Conservation (phyloP, 805 yeast genomes). For the Spathaspora arborariae region DNA sequence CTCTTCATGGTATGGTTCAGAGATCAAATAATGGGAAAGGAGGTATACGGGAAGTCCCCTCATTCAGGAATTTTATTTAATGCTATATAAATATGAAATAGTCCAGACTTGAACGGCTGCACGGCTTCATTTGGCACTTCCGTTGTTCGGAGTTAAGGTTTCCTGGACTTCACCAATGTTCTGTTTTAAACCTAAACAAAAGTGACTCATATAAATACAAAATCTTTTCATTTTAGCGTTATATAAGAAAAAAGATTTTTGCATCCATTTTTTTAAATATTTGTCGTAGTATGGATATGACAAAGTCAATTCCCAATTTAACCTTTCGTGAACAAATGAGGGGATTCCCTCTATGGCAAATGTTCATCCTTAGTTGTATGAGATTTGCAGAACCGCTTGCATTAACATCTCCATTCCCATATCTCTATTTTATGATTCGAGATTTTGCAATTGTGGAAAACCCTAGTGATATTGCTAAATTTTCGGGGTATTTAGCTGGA, state of each 20-base stretch:
- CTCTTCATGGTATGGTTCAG: no score
- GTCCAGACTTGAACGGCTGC: no score
- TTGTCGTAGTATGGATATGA: background rate
- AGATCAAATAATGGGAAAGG: no score
- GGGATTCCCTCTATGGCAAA: conserved; percentile 56
- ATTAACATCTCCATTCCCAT: conserved; percentile 61
- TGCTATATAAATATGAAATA: no score
- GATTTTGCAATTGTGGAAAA: conserved; percentile 48
- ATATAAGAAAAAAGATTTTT: background rate
- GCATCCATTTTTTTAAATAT: background rate
- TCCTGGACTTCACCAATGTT: no score
- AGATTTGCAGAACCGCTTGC: conserved; percentile 62
- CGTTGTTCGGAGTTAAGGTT: no score
- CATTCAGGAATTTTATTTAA: no score
- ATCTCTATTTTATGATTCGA: conserved; percentile 58
- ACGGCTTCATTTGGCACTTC: no score
- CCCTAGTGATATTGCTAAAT: conserved; percentile 51
- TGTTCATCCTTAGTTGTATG: conserved; percentile 34
- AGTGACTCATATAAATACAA: background rate
- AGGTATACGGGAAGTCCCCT: no score
- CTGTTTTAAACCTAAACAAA: no score
- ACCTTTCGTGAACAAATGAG: conserved; percentile 46
- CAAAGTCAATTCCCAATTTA: conserved; percentile 3
- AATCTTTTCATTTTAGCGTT: background rate
- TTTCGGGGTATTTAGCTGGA: conserved; percentile 60